Conservation (phyloP, 2,329 filamentous ascomycete species). For the Apiospora rasikravindrae region DNA sequence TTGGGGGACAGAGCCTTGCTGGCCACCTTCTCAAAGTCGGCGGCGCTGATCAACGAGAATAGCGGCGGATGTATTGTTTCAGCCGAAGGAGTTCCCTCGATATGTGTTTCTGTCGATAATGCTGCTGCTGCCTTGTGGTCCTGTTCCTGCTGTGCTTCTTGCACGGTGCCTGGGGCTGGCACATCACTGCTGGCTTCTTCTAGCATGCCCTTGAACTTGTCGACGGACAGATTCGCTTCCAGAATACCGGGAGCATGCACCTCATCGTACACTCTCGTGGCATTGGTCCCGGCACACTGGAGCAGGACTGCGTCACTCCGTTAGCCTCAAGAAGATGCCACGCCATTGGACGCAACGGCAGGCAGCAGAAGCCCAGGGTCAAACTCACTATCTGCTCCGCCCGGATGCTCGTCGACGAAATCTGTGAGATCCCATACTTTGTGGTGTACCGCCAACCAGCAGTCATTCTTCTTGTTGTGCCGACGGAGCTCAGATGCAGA, state of each 20-base stretch:
- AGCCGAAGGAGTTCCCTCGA: background rate
- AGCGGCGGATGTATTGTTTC: slow-evolving; percentile 50
- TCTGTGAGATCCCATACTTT: slow-evolving; percentile 26
- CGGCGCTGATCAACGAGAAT: slow-evolving; percentile 59
- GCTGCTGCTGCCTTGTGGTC: background rate
- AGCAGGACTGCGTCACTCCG: slow-evolving; percentile 17
- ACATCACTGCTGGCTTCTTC: slow-evolving; percentile 22
- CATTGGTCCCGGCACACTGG: slow-evolving; percentile 22
- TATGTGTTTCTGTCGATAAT: too few species aligned
- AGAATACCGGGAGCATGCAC: slow-evolving; percentile 24
- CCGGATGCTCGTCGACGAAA: slow-evolving; percentile 25
- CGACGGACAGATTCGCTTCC: slow-evolving; percentile 20
- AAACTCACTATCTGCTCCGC: slow-evolving; percentile 24
- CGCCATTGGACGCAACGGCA: background rate
- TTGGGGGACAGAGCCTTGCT: slow-evolving; percentile 61
- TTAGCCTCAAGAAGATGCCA: background rate
- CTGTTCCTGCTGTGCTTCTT: background rate
- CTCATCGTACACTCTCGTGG: slow-evolving; percentile 20
- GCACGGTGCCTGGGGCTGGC: background rate
- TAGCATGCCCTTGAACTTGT: slow-evolving; percentile 23
- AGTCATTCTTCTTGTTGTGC: slow-evolving; percentile 22
- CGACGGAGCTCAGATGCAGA: slow-evolving; percentile 19
- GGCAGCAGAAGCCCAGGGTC: background rate
- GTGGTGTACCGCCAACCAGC: slow-evolving; percentile 23
- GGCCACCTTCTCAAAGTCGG: slow-evolving; percentile 66